phyloP scores from a whole-genome alignment of 257 asterid species.

The Capsicum rhomboideum region DNA sequence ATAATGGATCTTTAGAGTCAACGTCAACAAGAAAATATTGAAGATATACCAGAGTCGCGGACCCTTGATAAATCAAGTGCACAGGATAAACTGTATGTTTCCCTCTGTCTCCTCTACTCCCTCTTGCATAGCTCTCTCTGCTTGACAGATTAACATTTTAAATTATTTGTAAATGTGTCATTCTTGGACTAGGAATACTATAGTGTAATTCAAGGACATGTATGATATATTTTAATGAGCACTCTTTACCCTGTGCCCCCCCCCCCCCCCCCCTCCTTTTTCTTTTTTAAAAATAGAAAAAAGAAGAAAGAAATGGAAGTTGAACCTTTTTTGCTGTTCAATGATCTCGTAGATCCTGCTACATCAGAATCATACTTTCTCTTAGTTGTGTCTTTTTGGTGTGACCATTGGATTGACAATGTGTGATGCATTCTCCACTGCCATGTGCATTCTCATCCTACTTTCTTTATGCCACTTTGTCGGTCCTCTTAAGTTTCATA shows the following conservation, averaged over 20 bases:
- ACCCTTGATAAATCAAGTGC: constrained; percentile 11
- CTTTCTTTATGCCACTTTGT: not conserved
- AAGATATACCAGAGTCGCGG: constrained; percentile 14
- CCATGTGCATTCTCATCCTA: not conserved
- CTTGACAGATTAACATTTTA: not conserved
- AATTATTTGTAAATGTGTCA: not conserved
- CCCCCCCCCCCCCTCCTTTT: too few species aligned
- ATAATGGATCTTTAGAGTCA: constrained; percentile 29
- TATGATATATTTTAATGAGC: not conserved
- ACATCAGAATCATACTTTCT: not conserved
- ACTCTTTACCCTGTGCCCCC: not conserved
- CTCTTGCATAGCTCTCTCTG: not conserved
- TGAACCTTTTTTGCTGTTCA: not conserved
- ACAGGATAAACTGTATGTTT: constrained; percentile 46
- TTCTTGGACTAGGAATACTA: not conserved
- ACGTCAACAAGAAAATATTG: constrained; percentile 21
- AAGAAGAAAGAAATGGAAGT: not conserved
- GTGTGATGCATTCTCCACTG: not conserved
- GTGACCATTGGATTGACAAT: not conserved
- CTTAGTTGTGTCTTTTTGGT: not conserved
- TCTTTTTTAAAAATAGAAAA: not conserved
- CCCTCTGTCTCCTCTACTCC: not conserved
- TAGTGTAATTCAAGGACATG: not conserved
- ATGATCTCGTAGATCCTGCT: not conserved
- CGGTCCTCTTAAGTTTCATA: not conserved